Percentiles rank a stretch among this genome's conserved stretches.
These are phyloP conservation scores for Blepharisma undulans DNA, from an alignment of 169 alveolate species.

Conservation along the genomic window DNA sequence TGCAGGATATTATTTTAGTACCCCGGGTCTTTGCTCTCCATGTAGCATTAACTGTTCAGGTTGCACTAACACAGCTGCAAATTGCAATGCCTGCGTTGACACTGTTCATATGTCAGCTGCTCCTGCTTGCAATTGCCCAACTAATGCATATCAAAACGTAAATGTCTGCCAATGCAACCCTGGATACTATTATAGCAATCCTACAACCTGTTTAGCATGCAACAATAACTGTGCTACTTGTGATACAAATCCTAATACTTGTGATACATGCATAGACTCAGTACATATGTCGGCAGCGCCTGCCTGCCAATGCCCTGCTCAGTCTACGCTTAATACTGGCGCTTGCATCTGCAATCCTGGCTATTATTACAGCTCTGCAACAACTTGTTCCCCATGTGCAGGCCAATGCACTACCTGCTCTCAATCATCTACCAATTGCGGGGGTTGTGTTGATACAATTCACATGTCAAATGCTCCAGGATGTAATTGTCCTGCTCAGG, in stretches of 20 bases:
- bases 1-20: neutral
- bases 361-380: neutral
- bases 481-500: neutral
- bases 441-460: neutral
- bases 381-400: neutral
- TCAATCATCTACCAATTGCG: neutral
- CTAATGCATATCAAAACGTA: neutral
- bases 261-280: neutral
- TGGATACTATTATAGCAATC: neutral
- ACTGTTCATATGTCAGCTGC: neutral
- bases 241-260: neutral
- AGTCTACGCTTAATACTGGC: neutral
- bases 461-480: neutral
- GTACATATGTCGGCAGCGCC: neutral
- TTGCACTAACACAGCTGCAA: neutral
- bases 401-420: neutral
- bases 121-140: neutral
- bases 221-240: neutral
- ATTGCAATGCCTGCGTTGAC: neutral
- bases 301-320: neutral
- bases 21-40: neutral
- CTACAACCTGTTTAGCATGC: neutral
- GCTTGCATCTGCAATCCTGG: neutral
- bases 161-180: neutral
- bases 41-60: neutral